Base-by-base conservation (phyloP, 1,284 basidiomycete genomes). In the Puccinia brachypodii region DNA sequence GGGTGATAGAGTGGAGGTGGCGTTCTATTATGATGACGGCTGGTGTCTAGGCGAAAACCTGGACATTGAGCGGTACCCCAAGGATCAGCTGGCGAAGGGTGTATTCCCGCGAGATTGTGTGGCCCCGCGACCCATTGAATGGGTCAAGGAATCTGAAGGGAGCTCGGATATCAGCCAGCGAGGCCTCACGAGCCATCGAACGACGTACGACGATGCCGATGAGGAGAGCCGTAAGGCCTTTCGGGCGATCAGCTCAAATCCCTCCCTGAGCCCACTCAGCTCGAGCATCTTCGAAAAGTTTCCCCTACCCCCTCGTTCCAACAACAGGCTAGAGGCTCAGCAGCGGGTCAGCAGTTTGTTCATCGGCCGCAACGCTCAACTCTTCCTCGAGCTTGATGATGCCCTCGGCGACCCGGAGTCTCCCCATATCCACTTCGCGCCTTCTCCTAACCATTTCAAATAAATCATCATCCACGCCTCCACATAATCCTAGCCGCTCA, bases 101-200 rank as follows among this genome's bases (percentile, higher is more conserved):
- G 79, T 81, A n/a, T 74, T 81, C 33, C 79, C 79, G 31, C 53
- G 79, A 28, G 79, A 81, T 68, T 81, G 79, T 74, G 56, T 80
- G 11, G 68, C 36, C 1, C 40, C 66, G 11, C 47, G 40, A 6
- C 77, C 77, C 11, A 40, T 72, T 7, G 68, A 71, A 38, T 50
- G 6, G 22, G 53, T 8, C 42, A 47, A 77, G 31, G 22, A 68
- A 40, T 16, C 53, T 6, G 40, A 62, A 16, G 28, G 9, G 22
- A 62, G 47, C 42, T 66, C 75, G 31, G 60, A 22, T 25, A 50
- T 25, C 22, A 25, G n/a, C 31, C 53, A 78, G 28, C 42, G 53
- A 25, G 62, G 28, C 6, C 76, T 64, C 22, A 31, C 44, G 8
- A 25, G 60, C 7, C 36, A 38, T 13, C 64, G n/a, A 36, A 33